These are phyloP conservation scores for Xylariaceae sp. DNA, from an alignment of 2,329 filamentous ascomycete species.

Conservation along the genomic window DNA sequence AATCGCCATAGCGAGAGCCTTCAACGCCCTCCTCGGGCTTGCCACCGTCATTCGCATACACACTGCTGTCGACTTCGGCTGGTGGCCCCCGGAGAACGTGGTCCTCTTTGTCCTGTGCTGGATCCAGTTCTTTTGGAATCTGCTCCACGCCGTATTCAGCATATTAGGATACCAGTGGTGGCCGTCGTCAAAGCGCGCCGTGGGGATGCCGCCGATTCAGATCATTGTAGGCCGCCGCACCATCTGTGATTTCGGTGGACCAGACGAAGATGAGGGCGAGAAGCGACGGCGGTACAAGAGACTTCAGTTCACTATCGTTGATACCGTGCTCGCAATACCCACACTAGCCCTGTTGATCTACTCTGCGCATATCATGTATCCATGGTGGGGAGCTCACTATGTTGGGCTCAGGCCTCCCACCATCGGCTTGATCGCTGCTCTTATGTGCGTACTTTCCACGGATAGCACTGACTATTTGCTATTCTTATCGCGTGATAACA, in stretches of 20 bases:
- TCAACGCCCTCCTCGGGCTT: constrained; percentile 23
- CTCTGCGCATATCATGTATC: constrained; percentile 29
- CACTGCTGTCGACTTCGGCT: constrained; percentile 24
- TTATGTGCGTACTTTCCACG: constrained; percentile 20
- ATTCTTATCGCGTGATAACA: neutral
- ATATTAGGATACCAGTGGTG: constrained; percentile 27
- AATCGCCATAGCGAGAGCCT: constrained; percentile 25
- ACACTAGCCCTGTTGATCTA: constrained; percentile 25
- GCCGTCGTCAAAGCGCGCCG: constrained; percentile 26
- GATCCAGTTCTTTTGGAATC: constrained; percentile 26
- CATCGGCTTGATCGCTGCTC: constrained; percentile 26
- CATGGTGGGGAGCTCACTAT: constrained; percentile 28
- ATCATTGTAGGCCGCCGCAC: constrained; percentile 22
- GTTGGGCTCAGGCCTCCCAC: constrained; percentile 27
- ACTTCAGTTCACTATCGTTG: constrained; percentile 23
- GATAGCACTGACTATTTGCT: neutral
- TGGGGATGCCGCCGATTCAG: constrained; percentile 24
- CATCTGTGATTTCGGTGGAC: constrained; percentile 25
- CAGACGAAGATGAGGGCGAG: constrained; percentile 26
- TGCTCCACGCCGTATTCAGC: constrained; percentile 19
- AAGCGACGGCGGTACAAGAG: constrained; percentile 24
- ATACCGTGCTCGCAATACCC: constrained; percentile 23
- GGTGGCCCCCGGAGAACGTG: constrained; percentile 29
- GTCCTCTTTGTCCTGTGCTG: constrained; percentile 27
- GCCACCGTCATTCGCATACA: constrained; percentile 26